These are phyloP conservation scores for Megacollybia platyphylla DNA, from an alignment of 1,284 basidiomycete species.

Conservation along the genomic window DNA sequence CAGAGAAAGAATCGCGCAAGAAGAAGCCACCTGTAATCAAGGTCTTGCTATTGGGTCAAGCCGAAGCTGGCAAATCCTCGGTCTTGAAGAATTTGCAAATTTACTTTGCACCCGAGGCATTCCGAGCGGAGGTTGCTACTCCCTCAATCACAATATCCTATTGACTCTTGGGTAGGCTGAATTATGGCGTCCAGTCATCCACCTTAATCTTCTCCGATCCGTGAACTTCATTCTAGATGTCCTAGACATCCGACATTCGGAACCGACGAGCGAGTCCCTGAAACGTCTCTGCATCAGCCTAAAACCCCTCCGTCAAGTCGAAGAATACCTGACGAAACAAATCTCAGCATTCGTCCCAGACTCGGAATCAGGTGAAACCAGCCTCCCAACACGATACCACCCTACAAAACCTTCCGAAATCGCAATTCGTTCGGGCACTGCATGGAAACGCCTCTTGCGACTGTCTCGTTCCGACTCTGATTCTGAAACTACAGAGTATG, in stretches of 20 bases:
- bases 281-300: slow-evolving; percentile 37
- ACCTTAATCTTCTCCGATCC: slow-evolving; percentile 49
- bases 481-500: slow-evolving; percentile 16
- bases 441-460: slow-evolving; percentile 31
- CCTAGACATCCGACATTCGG: slow-evolving; percentile 14
- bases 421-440: slow-evolving; percentile 29
- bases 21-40: slow-evolving; percentile 20
- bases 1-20: slow-evolving; percentile 27
- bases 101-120: slow-evolving; percentile 44
- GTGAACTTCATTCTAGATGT: slow-evolving; percentile 43
- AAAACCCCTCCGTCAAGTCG: slow-evolving; percentile 41
- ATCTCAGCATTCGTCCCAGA: slow-evolving; percentile 13
- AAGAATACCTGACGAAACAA: slow-evolving; percentile 29
- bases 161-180: slow-evolving; percentile 17
- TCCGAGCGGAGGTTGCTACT: slow-evolving; percentile 31
- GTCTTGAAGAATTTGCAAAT: slow-evolving; percentile 55
- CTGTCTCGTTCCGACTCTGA: slow-evolving; percentile 11
- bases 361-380: no score
- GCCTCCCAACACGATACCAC: no score
- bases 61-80: slow-evolving; percentile 57
- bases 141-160: slow-evolving; percentile 1
- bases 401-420: slow-evolving; percentile 33
- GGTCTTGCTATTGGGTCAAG: slow-evolving; percentile 47
- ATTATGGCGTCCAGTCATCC: slow-evolving; percentile 49
- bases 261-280: slow-evolving; percentile 9